Conservation (phyloP, 805 yeast genomes). For the Metschnikowia lachancei region DNA sequence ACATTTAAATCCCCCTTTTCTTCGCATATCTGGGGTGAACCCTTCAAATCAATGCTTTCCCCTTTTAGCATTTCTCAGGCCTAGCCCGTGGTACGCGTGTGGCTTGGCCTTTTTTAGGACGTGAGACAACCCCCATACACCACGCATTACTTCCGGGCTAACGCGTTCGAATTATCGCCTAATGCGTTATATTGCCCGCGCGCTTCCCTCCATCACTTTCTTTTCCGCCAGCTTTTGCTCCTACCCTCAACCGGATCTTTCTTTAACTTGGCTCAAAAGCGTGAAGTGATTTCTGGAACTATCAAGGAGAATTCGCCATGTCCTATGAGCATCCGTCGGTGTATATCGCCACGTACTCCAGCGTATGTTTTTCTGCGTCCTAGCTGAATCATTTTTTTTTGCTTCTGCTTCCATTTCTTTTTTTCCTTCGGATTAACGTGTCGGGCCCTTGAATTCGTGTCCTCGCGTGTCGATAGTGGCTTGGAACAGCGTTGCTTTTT, state of each 20-base stretch:
- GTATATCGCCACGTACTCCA: slow-evolving; percentile 46
- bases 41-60: too few species aligned
- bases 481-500: too few species aligned
- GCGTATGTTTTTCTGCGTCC: slow-evolving; percentile 43
- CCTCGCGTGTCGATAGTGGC: too few species aligned
- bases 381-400: too few species aligned
- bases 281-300: neutral
- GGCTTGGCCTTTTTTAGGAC: neutral
- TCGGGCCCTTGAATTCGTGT: too few species aligned
- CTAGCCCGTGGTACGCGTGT: neutral
- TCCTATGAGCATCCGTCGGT: slow-evolving; percentile 37
- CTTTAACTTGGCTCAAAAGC: too few species aligned
- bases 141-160: neutral
- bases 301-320: slow-evolving; percentile 19
- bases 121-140: neutral
- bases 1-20: too few species aligned
- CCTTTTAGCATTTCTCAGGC: too few species aligned
- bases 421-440: too few species aligned
- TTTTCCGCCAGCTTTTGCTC: slow-evolving; percentile 13
- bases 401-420: too few species aligned
- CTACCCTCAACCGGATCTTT: neutral
- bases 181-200: slow-evolving; percentile 23
- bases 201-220: slow-evolving; percentile 14
- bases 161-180: slow-evolving; percentile 16
- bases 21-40: too few species aligned